phyloP scores from a whole-genome alignment of 371 early-diverging fungal species.

The Actinomucor elegans region DNA sequence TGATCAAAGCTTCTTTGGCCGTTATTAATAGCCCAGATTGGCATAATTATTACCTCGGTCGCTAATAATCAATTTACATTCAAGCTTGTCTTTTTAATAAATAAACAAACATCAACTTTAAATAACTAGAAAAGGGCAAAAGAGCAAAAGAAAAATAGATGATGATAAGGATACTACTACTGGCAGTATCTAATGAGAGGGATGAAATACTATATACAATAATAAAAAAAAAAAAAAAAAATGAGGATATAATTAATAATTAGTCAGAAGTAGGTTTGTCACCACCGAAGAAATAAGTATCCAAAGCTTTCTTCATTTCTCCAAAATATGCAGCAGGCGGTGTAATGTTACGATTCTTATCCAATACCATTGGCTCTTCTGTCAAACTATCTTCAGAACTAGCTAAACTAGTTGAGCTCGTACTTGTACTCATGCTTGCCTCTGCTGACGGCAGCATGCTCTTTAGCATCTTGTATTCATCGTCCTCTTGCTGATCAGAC shows the following conservation, averaged over 20 bases:
- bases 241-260: too few species aligned
- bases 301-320: constrained; percentile 15
- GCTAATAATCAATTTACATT: too few species aligned
- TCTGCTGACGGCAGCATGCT: constrained; percentile 9
- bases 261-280: not conserved
- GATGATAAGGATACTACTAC: too few species aligned
- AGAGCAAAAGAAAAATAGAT: too few species aligned
- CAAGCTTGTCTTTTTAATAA: too few species aligned
- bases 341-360: not conserved
- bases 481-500: not conserved
- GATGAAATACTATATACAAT: too few species aligned
- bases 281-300: constrained; percentile 8
- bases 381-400: constrained; percentile 14
- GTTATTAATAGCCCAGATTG: not conserved
- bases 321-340: constrained; percentile 21
- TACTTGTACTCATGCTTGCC: constrained; percentile 10
- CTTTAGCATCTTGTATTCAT: constrained; percentile 3
- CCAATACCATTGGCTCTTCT: not conserved
- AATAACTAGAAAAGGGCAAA: too few species aligned
- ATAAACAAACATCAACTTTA: too few species aligned
- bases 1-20: constrained; percentile 13
- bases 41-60: too few species aligned
- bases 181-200: too few species aligned
- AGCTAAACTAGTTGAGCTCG: constrained; percentile 16
- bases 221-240: too few species aligned